Base-by-base conservation (phyloP, 2,329 filamentous ascomycete species). In the Pyrenophora seminiperda region DNA sequence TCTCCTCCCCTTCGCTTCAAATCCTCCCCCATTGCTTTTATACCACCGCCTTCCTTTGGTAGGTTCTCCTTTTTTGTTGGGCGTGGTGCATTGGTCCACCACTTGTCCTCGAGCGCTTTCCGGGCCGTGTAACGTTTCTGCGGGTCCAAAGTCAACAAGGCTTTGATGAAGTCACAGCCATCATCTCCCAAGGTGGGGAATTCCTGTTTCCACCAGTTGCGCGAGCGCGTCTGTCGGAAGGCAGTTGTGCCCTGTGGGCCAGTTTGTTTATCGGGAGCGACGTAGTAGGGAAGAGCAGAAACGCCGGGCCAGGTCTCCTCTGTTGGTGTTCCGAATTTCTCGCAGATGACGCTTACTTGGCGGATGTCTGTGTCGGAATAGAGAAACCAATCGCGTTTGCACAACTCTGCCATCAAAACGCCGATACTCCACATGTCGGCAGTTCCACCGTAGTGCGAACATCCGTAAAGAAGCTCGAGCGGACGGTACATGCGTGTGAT, bases 401-500 rank as follows among this genome's bases (percentile, higher is more conserved):
- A 80, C 42, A 99, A 83, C 75, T 99, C 94, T 22, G 92, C 93
- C 63, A 99, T 94, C 9, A 99, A 91, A 68, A 90, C 86, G 40
- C 91, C 94, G 47, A 96, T 89, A 39, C 88, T 92, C 93, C 94
- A 99, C 51, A 99, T 81, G 71, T 99, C 94, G 15, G 97, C 94
- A 5, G 88, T 89, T 18, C 91, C 91, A 34, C 86, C 87, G 77
- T 99, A 99, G 75, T 94, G 90, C 50, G 85, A 83, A 2, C 91
- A 91, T 50, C 92, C 91, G 68, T 93, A 97, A 57, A 97, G 85
- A 17, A 99, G 83, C 78, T 99, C 94, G 0, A 92, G 92, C 0
- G 94, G 92, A 1, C 93, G 84, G 77, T 97, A 99, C 91, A 94
- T 99, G 58, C 91, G 86, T 14, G 94, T 99, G 72, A 99, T 96